These are phyloP conservation scores for Cladobotryum mycophilum DNA, from an alignment of 2,329 filamentous ascomycete species.

Conservation along the genomic window DNA sequence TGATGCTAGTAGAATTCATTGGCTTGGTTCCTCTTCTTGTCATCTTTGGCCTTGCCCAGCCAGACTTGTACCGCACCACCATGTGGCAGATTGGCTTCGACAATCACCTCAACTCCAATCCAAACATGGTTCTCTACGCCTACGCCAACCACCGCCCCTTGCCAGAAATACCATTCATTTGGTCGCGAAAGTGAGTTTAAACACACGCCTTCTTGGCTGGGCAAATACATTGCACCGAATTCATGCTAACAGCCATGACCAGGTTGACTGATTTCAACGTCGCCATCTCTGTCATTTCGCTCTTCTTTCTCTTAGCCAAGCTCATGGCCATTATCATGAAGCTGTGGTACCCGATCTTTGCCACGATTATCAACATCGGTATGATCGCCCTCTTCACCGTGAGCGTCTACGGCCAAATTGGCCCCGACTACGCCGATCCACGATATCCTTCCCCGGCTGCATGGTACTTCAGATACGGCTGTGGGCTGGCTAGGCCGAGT, in stretches of 20 bases:
- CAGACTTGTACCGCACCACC: slow-evolving; percentile 63
- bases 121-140: slow-evolving; percentile 62
- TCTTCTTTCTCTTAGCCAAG: slow-evolving; percentile 70
- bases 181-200: slow-evolving; percentile 63
- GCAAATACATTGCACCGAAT: too few relatives aligned
- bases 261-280: slow-evolving; percentile 73
- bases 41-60: slow-evolving; percentile 67
- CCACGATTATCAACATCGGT: slow-evolving; percentile 49
- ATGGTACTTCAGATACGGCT: slow-evolving; percentile 72
- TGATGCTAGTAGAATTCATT: slow-evolving; percentile 61
- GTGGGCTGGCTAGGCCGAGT: slow-evolving; percentile 51
- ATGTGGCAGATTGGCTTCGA: slow-evolving; percentile 68
- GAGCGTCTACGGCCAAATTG: slow-evolving; percentile 64
- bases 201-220: background rate
- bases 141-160: slow-evolving; percentile 64
- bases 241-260: slow-evolving; percentile 9
- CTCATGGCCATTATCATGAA: slow-evolving; percentile 64
- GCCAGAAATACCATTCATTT: slow-evolving; percentile 60
- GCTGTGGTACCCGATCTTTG: slow-evolving; percentile 61
- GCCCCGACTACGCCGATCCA: slow-evolving; percentile 65
- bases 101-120: slow-evolving; percentile 68
- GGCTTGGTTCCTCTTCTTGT: slow-evolving; percentile 60
- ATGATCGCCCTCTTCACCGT: slow-evolving; percentile 58
- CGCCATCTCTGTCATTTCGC: slow-evolving; percentile 66
- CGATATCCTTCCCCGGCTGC: slow-evolving; percentile 54